Evolutionary conservation across 805 yeast genomes (phyloP).

Genomic region (Jamesozyma gamospora): DNA sequence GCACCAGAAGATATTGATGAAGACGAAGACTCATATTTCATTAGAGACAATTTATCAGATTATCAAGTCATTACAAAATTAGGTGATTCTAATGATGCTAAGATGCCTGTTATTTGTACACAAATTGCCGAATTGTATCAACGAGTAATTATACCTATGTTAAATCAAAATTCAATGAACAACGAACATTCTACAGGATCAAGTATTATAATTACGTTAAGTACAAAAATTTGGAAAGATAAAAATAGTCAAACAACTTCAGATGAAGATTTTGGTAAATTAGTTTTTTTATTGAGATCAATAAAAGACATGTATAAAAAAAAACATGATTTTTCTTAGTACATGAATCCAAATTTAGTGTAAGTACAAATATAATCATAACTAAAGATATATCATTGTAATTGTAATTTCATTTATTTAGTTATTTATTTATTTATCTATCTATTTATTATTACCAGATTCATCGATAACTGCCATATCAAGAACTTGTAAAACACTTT

Average conservation of each 20-base stretch:
- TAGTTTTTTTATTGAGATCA: conserved; percentile 35
- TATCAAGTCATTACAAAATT: conserved; percentile 38
- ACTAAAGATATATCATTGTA: too few relatives aligned
- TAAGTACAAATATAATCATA: too few relatives aligned
- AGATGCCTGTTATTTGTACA: conserved; percentile 39
- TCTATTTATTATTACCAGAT: conserved; percentile 1
- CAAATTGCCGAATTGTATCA: conserved; percentile 32
- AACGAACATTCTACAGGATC: conserved; percentile 6
- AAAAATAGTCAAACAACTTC: conserved; percentile 13
- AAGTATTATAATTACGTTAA: conserved; percentile 34
- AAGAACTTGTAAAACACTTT: conserved; percentile 67
- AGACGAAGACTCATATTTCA: conserved; percentile 11
- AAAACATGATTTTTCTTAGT: background rate
- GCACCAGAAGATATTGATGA: conserved; percentile 4
- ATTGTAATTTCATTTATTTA: too few relatives aligned
- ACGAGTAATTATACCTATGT: conserved; percentile 16
- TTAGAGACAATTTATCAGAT: conserved; percentile 26
- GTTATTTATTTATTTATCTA: background rate
- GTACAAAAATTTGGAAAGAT: conserved; percentile 38
- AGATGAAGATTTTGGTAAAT: conserved; percentile 35
- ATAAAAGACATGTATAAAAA: conserved; percentile 21
- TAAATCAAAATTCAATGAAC: conserved; percentile 3
- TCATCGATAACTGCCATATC: conserved; percentile 82
- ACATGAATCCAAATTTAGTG: too few relatives aligned
- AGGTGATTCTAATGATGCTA: conserved; percentile 39